Percentiles rank a stretch among this genome's conserved stretches.
Conservation (phyloP, 257 asterid species). For the Penstemon newberryi region DNA sequence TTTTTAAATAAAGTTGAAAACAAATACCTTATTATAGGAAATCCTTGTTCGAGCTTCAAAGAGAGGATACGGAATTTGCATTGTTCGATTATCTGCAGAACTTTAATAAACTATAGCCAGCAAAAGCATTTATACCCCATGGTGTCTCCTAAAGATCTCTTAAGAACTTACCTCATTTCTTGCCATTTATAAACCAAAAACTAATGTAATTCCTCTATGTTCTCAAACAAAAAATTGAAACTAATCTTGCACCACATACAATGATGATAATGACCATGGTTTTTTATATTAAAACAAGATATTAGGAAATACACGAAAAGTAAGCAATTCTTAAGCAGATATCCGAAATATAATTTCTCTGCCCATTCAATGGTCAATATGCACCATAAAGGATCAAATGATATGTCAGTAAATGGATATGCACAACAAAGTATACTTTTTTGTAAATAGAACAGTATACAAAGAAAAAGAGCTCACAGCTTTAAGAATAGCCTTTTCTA, state of each 20-base stretch:
- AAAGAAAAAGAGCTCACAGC: slow-evolving; percentile 57
- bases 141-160: too few species aligned
- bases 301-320: not conserved
- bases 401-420: not conserved
- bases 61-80: slow-evolving; percentile 80
- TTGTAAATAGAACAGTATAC: slow-evolving; percentile 16
- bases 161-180: slow-evolving; percentile 70
- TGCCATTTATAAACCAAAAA: slow-evolving; percentile 43
- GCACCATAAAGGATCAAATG: not conserved
- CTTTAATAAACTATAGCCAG: slow-evolving; percentile 10
- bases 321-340: slow-evolving; percentile 1
- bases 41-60: slow-evolving; percentile 66
- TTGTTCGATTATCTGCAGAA: slow-evolving; percentile 74
- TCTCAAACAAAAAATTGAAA: not conserved
- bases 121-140: slow-evolving; percentile 1
- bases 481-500: slow-evolving; percentile 69
- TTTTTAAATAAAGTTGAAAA: slow-evolving; percentile 12
- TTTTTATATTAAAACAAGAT: not conserved
- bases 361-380: slow-evolving; percentile 6
- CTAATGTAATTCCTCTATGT: slow-evolving; percentile 1
- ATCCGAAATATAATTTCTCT: slow-evolving; percentile 6
- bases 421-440: slow-evolving; percentile 7
- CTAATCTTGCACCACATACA: not conserved
- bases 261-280: not conserved
- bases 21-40: slow-evolving; percentile 56